Evolutionary conservation across 2,329 filamentous ascomycete species (phyloP), one percentile per base, ranked within the genome.

Genomic region (Aspergillus neoniger): DNA sequence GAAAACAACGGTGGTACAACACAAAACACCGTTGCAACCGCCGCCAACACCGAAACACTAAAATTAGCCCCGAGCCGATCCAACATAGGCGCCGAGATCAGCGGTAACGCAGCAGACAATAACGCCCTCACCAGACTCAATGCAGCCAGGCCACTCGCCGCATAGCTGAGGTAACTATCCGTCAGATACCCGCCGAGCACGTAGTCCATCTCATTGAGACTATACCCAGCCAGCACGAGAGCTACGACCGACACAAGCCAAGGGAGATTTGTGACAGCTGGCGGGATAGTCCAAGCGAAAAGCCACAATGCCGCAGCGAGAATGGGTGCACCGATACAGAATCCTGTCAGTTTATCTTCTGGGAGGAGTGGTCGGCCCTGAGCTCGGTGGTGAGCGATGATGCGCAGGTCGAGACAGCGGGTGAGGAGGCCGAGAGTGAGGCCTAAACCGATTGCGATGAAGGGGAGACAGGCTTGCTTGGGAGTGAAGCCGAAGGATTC

Each of bases 281-380:
- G 80, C 0, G 81, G 80, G 5, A 82, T 74, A 2, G 80, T 81
- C 72, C 76, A 79, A 5, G 78, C 76, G 59, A 83, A 82, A 68
- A 72, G 74, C 75, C 79, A 81, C 1, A 83, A 74, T 2, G 76
- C 80, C 5, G 72, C 65, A 3, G 80, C 78, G 5, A 82, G 74
- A 5, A 76, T 67, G 2, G 80, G 79, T 0, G 78, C 77, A 0
- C 78, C 81, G 32, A 82, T 69, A 43, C 73, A 73, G 62, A 83
- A 82, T n/a, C 80, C 81, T 7, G 72, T 64, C 19, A 83, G 71
- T 56, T 82, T 82, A 65, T 82, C 76, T 68, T 83, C 81, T 0
- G 79, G 80, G 8, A 72, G 63, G 5, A 75, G 55, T 1, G 65
- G 58, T 1, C 59, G 60, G 38, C 65, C 63, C 5, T 67, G 56